Conservation (phyloP, 805 yeast species). For the Lachancea sp. region DNA sequence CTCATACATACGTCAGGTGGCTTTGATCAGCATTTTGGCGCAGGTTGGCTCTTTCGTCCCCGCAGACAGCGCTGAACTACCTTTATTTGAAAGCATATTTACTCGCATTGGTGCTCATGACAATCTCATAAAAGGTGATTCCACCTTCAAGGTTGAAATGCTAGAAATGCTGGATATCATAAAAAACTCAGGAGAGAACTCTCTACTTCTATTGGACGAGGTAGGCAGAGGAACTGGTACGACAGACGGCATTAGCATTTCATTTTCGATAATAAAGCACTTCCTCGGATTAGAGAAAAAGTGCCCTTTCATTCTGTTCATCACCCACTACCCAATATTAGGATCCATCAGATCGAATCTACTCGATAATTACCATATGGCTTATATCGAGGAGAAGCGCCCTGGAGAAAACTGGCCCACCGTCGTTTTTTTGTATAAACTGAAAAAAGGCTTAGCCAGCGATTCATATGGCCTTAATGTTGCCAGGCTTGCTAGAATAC, state of each 20-base stretch:
- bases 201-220: conserved; percentile 87
- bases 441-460: conserved; percentile 45
- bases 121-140: conserved; percentile 63
- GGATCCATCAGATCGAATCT: conserved; percentile 41
- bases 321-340: conserved; percentile 77
- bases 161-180: conserved; percentile 85
- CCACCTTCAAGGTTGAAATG: conserved; percentile 95
- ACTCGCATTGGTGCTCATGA: conserved; percentile 81
- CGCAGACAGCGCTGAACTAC: conserved; percentile 51
- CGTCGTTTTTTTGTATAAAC: conserved; percentile 47
- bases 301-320: conserved; percentile 60
- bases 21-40: conserved; percentile 61
- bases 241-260: conserved; percentile 75
- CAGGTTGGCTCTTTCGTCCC: conserved; percentile 78
- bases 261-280: conserved; percentile 62
- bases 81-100: conserved; percentile 55
- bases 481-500: conserved; percentile 67
- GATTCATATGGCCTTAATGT: conserved; percentile 82
- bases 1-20: conserved; percentile 67
- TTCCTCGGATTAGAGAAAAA: conserved; percentile 35
- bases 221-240: conserved; percentile 90
- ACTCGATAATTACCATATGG: conserved; percentile 68
- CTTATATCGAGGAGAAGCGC: conserved; percentile 41
- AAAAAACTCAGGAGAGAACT: conserved; percentile 67
- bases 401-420: conserved; percentile 34